Base-by-base conservation (phyloP, 768 basidiomycete species). In the Termitomyces heimii region DNA sequence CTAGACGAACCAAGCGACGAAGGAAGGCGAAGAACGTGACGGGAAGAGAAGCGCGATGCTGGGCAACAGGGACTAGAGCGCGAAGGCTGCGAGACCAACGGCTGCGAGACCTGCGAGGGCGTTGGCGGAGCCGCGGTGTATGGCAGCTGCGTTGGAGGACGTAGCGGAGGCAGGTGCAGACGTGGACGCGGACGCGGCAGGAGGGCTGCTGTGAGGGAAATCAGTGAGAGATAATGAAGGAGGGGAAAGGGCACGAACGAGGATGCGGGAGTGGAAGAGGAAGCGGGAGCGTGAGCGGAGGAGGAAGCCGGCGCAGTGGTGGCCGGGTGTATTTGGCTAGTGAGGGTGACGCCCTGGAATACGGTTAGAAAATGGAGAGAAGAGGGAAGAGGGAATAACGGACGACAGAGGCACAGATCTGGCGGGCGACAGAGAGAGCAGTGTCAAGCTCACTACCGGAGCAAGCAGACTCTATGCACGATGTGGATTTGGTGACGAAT, bases 391-490 rank as follows among this genome's bases (percentile, higher is more conserved):
- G 29, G 37, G 53, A 14, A 20, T 24, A 24, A 76, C 81, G 55
- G 71, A 86, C 84, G 42, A 79, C 82, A 44, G 73, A 68, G 0
- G 65, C 65, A 59, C 85, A 86, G 43, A 81, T 61, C 2, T 60
- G 47, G 48, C 75, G 68, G 6, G 84, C 77, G 53, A 66, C 68
- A 0, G 54, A 20, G 51, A 78, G 66, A n/a, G 85, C 81, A 13
- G 51, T 62, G 26, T 61, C 32, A 56, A 84, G 73, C 64, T 86
- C 83, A 12, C 35, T 39, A 47, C 76, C 78, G 0, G 61, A 58
- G 74, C 87, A 88, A n/a, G 69, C 60, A 4, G 49, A 37, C 50
- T 67, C 22, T 59, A 87, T 78, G 70, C 86, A 88, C 0, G 62
- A 1, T 37, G 82, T 80, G 47, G 77, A 76, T 53, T 67, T 65